Evolutionary conservation across 345 rosid genomes (phyloP).

Genomic region (Salix caprea): DNA sequence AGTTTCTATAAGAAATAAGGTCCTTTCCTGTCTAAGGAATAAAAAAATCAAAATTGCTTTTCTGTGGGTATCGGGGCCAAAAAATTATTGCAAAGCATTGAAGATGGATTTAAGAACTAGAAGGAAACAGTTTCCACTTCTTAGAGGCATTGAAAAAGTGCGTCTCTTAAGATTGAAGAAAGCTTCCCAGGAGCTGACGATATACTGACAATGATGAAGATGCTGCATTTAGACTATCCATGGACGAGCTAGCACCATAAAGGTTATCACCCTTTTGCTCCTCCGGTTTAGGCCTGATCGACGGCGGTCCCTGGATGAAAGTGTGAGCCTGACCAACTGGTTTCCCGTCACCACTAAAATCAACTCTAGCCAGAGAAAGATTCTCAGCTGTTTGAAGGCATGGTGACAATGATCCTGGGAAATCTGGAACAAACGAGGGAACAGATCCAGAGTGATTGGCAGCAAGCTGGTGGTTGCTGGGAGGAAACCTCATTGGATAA

Average conservation of each 20-base stretch:
- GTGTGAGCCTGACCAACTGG: slow-evolving; percentile 24
- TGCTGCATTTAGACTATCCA: slow-evolving; percentile 30
- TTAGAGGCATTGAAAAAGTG: background rate
- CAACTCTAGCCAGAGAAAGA: slow-evolving; percentile 27
- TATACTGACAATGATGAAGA: slow-evolving; percentile 29
- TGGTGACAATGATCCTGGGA: slow-evolving; percentile 41
- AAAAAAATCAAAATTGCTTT: background rate
- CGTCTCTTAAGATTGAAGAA: slow-evolving; percentile 24
- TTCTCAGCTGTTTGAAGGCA: slow-evolving; percentile 24
- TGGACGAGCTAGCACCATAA: slow-evolving; percentile 30
- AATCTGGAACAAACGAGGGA: slow-evolving; percentile 34
- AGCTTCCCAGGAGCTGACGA: slow-evolving; percentile 32
- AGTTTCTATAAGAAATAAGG: slow-evolving; percentile 3
- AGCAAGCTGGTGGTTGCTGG: slow-evolving; percentile 23
- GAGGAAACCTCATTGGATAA: slow-evolving; percentile 47
- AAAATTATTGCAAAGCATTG: background rate
- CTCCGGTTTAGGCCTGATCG: slow-evolving; percentile 45
- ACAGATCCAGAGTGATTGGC: slow-evolving; percentile 30
- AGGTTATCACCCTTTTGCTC: slow-evolving; percentile 42
- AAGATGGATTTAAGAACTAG: background rate
- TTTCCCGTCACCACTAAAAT: slow-evolving; percentile 18
- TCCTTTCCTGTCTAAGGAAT: background rate
- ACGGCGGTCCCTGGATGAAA: slow-evolving; percentile 31
- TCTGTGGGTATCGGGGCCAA: background rate
- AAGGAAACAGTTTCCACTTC: background rate